These are phyloP conservation scores for Dictyostelium purpureum DNA, from an alignment of 78 protist species.

Conservation along the genomic window DNA sequence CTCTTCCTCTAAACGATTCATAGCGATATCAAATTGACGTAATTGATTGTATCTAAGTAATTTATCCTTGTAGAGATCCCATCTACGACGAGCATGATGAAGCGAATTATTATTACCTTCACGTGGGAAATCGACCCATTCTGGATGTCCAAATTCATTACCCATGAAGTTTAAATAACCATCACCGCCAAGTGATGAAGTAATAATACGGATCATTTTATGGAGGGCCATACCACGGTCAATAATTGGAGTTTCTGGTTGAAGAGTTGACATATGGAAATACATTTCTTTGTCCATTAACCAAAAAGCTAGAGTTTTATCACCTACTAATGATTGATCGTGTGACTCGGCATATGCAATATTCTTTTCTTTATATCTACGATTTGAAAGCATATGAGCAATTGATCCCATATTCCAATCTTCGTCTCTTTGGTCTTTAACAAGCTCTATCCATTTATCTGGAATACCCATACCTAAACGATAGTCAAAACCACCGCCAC, in stretches of 20 bases:
- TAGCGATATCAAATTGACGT: constrained; percentile 71
- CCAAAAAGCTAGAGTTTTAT: constrained; percentile 97
- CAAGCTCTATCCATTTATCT: constrained; percentile 96
- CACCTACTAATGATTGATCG: constrained; percentile 98
- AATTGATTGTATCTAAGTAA: constrained; percentile 76
- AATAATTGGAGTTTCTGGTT: constrained; percentile 52
- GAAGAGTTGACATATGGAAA: constrained; percentile 54
- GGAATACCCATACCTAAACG: constrained; percentile 95
- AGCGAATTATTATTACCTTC: constrained; percentile 91
- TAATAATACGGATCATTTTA: constrained; percentile 92
- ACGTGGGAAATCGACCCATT: constrained; percentile 99
- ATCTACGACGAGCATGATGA: constrained; percentile 91
- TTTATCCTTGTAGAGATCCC: constrained; percentile 85
- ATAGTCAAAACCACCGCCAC: constrained; percentile 98
- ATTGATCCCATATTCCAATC: constrained; percentile 94
- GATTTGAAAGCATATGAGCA: constrained; percentile 85
- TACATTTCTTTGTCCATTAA: constrained; percentile 98
- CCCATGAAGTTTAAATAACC: constrained; percentile 98
- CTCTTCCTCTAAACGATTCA: constrained; percentile 72
- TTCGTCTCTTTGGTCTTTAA: constrained; percentile 91
- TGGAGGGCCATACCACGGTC: constrained; percentile 96
- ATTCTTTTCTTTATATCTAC: constrained; percentile 88
- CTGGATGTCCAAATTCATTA: constrained; percentile 99
- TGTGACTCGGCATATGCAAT: constrained; percentile 96
- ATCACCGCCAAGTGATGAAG: constrained; percentile 94